Base-by-base conservation (phyloP, 2,329 filamentous ascomycete genomes). In the Rugonectria rugulosa region DNA sequence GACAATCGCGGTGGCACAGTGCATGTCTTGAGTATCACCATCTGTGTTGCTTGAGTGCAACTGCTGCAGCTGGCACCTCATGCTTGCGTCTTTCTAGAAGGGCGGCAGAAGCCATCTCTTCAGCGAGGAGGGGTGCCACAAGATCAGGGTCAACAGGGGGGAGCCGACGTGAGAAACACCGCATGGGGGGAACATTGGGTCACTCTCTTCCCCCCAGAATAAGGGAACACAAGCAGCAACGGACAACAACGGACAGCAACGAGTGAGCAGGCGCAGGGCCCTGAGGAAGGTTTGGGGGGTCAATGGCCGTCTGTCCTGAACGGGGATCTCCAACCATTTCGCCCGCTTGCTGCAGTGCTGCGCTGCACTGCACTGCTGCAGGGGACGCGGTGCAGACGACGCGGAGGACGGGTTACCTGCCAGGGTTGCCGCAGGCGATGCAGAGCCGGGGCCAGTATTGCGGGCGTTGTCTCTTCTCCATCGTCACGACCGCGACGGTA, bases 11-110 rank as follows among this genome's bases (percentile, higher is more conserved):
- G 34, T 37, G 6, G 34, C 9, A 47, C 26, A 41, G 24, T 27
- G 38, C 26, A 29, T 29, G 26, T 29, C 26, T n/a, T n/a, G n/a
- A n/a, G n/a, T n/a, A n/a, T n/a, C n/a, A n/a, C n/a, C n/a, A n/a
- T n/a, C n/a, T n/a, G n/a, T n/a, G n/a, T n/a, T n/a, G n/a, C n/a
- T n/a, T n/a, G n/a, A n/a, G n/a, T n/a, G n/a, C n/a, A n/a, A 27
- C 24, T 27, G 24, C 21, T 17, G 17, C 15, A n/a, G 34, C n/a
- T 37, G 34, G 34, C n/a, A 10, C 10, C 31, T 41, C 45, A 56
- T 52, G 53, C 44, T 43, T 59, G 49, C 46, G 56, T 57, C 55
- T 70, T 51, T 71, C 69, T 69, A 69, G 69, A 71, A 71, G 57
- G 50, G 57, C 68, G 68, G 67, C 61, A 71, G 69, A 71, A 71